Evolutionary conservation across 257 asterid species (phyloP).

Genomic region (Coffea canephora): DNA sequence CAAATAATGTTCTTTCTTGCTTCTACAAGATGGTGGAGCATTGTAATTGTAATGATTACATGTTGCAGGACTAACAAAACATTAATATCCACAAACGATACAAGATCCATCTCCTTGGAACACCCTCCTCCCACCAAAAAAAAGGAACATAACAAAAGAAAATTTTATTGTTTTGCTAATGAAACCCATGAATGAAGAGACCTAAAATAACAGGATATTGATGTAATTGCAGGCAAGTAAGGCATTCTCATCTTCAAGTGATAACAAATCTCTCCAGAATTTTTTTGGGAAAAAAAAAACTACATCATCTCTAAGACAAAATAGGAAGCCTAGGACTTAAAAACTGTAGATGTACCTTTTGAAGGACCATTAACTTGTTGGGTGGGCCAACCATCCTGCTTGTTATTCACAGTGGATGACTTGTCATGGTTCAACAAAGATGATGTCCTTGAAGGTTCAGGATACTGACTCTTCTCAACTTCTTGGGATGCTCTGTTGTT

Average conservation of each 20-base stretch:
- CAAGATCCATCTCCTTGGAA: background rate
- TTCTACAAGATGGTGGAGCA: background rate
- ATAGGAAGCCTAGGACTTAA: background rate
- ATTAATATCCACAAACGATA: background rate
- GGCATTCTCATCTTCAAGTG: background rate
- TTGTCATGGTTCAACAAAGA: conserved; percentile 27
- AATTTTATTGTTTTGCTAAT: background rate
- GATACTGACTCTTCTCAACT: conserved; percentile 24
- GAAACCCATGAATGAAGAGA: background rate
- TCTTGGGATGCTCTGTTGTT: conserved; percentile 22
- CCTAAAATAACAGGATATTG: background rate
- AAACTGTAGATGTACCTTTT: conserved; percentile 31
- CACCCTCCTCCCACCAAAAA: background rate
- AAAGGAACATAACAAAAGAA: background rate
- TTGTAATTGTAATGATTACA: background rate
- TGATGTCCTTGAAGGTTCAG: conserved; percentile 26
- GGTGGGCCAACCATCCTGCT: conserved; percentile 31
- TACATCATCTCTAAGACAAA: background rate
- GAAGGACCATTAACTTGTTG: conserved; percentile 29
- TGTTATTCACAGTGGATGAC: conserved; percentile 19
- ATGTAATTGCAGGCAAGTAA: background rate
- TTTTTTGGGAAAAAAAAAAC: background rate
- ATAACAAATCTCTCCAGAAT: background rate
- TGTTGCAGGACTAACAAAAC: background rate
- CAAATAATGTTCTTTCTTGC: background rate